Evolutionary conservation across 202 grass and related monocot species (phyloP).

Genomic region (Eragrostis tef): DNA sequence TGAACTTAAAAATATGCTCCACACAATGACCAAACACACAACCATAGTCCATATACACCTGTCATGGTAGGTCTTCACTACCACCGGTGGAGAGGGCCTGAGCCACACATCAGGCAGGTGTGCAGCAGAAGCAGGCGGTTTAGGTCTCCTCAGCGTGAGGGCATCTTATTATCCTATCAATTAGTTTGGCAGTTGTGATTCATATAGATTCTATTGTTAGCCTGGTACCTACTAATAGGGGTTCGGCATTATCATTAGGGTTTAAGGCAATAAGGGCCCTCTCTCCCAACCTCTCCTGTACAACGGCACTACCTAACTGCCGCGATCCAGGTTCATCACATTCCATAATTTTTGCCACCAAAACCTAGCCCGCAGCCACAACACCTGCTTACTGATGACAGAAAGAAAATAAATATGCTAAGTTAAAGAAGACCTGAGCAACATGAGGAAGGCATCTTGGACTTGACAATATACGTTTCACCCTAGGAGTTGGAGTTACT

Average conservation of each 20-base stretch:
- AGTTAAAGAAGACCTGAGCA: conserved; percentile 67
- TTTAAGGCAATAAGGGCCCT: background rate
- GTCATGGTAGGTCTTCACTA: background rate
- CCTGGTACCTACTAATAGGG: background rate
- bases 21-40: background rate
- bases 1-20: background rate
- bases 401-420: conserved; percentile 44
- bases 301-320: background rate
- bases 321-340: background rate
- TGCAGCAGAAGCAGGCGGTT: background rate
- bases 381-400: conserved; percentile 33
- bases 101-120: background rate
- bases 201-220: background rate
- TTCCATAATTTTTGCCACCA: background rate
- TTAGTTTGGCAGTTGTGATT: background rate
- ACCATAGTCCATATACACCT: background rate
- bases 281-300: background rate
- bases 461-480: conserved; percentile 93
- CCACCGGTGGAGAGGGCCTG: background rate
- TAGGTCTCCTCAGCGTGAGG: background rate
- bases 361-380: background rate
- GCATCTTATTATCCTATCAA: background rate
- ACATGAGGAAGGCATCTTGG: conserved; percentile 98
- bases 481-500: conserved; percentile 95
- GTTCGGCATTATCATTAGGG: background rate